These are phyloP conservation scores for Yamadazyma laniorum DNA, from an alignment of 805 yeast genomes.

Conservation along the genomic window DNA sequence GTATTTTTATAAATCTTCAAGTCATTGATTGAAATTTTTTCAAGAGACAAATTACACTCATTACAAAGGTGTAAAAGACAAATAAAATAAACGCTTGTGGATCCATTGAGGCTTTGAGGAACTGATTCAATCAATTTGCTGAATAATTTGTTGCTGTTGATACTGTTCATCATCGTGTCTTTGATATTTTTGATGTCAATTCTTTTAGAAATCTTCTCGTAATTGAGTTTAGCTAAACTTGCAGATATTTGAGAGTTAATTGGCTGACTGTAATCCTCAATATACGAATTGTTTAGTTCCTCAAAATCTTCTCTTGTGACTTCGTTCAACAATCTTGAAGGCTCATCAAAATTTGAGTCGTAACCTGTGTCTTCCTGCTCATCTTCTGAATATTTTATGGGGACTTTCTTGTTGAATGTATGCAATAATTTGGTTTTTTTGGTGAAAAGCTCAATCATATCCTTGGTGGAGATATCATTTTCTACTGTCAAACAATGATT, in stretches of 20 bases:
- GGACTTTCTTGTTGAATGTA: background rate
- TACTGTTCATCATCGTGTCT: background rate
- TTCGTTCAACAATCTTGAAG: slow-evolving; percentile 2
- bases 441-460: background rate
- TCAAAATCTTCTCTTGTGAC: slow-evolving; percentile 5
- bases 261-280: background rate
- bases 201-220: slow-evolving; percentile 1
- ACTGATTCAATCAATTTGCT: background rate
- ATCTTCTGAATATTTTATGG: background rate
- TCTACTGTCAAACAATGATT: slow-evolving; percentile 3
- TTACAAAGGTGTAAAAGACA: slow-evolving; percentile 4
- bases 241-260: background rate
- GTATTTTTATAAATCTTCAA: slow-evolving; percentile 2
- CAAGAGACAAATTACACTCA: background rate
- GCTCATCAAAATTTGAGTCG: background rate
- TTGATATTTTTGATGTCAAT: slow-evolving; percentile 1
- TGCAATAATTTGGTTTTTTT: background rate
- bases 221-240: background rate
- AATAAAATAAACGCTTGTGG: background rate
- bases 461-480: background rate
- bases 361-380: background rate
- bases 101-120: background rate
- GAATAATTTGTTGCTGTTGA: slow-evolving; percentile 16
- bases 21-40: background rate
- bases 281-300: slow-evolving; percentile 1